Evolutionary conservation across 2,329 filamentous ascomycete species (phyloP), one percentile per base, ranked within the genome.

Genomic region (Sporothrix protearum): DNA sequence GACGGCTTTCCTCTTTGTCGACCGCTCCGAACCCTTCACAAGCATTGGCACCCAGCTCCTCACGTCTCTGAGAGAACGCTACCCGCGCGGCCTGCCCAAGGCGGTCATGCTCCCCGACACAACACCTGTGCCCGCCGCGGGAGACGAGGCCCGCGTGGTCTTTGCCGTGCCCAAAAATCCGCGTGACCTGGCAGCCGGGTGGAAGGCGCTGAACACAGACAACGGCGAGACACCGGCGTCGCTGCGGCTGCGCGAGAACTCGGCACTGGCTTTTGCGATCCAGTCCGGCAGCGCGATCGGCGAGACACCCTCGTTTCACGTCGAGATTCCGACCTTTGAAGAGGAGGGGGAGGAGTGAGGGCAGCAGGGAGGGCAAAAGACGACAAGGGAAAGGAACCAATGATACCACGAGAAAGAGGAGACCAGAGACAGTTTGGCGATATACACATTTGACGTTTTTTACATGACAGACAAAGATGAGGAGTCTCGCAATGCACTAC

Each of bases 1-100:
- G 76, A 94, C 91, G 3, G 84, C 93, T 74, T 87, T 92, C 76
- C 83, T 94, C 72, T 89, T 91, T 73, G 84, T 91, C 61, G 85
- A 88, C 51, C 82, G 88, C 5, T 81, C 85, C 16, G 84, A 85
- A 51, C 80, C 88, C 12, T 87, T 93, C 76, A 80, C 83, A 19
- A 80, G 83, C 0, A 81, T 92, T 72, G 88, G 88, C 71, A 76
- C 82, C 22, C 84, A 88, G 25, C 85, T 94, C 1, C 80, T 92
- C 22, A 80, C 82, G 0, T 81, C 88, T 12, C 80, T 94, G 6
- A 82, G 78, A 36, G 87, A 89, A 59, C 82, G 87, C 36, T 89
- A 88, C 73, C 85, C 87, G 0, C 71, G 80, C 0, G 88, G 88
- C 12, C 81, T 90, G 5, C 81, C 80, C 28, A 25, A 22, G 19